Percentiles rank a stretch among this genome's conserved stretches.
phyloP scores from a whole-genome alignment of 257 asterid species.

The Prunella vulgaris region DNA sequence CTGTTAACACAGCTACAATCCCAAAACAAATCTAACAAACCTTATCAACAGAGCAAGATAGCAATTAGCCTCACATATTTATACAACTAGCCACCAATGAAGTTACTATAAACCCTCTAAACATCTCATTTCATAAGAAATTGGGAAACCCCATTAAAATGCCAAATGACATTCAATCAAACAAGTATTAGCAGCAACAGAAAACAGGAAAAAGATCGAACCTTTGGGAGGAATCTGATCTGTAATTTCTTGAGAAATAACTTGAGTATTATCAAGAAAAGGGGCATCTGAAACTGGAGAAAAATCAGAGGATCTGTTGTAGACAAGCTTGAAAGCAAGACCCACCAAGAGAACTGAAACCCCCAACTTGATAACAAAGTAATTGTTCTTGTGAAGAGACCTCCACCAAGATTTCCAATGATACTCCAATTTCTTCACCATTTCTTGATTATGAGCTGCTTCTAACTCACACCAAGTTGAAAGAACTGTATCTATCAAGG shows the following conservation, averaged over 20 bases:
- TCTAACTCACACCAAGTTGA: neutral
- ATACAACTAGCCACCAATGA: neutral
- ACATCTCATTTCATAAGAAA: neutral
- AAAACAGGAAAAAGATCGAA: conserved; percentile 12
- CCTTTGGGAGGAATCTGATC: conserved; percentile 43
- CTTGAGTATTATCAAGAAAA: conserved; percentile 22
- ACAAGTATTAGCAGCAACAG: neutral
- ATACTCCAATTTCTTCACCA: conserved; percentile 37
- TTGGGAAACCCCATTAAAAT: neutral
- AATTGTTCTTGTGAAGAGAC: conserved; percentile 40
- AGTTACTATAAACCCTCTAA: neutral
- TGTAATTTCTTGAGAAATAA: conserved; percentile 17
- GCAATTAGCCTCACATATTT: neutral
- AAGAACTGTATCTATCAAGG: neutral
- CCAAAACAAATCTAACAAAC: neutral
- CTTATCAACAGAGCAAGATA: neutral
- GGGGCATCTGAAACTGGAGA: conserved; percentile 34
- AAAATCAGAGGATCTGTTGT: conserved; percentile 42
- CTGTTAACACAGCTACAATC: neutral
- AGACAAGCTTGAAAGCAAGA: conserved; percentile 48
- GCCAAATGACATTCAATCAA: neutral
- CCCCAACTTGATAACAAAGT: conserved; percentile 49
- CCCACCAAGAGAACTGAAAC: conserved; percentile 46
- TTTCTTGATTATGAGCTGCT: conserved; percentile 5
- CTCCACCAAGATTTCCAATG: conserved; percentile 48